Conservation (phyloP, 768 basidiomycete species). For the Neoboletus subvelutipes region DNA sequence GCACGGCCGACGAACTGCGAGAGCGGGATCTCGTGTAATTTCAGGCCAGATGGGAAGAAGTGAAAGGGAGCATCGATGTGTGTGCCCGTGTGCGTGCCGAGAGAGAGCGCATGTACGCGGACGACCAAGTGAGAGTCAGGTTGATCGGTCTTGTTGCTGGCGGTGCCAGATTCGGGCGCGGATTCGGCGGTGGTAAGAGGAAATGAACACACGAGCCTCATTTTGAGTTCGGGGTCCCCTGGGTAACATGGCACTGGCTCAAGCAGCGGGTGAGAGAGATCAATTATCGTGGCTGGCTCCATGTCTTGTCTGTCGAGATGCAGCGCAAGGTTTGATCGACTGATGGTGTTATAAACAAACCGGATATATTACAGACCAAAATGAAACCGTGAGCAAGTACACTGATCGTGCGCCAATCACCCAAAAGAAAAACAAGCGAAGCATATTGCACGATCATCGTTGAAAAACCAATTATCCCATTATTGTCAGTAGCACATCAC, state of each 20-base stretch:
- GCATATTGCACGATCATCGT: not conserved
- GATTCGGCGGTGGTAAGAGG: constrained; percentile 6
- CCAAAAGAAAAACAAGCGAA: not conserved
- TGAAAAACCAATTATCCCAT: not conserved
- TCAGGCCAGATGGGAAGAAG: constrained; percentile 56
- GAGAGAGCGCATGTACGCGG: constrained; percentile 39
- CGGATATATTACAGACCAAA: too few species aligned
- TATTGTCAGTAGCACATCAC: not conserved
- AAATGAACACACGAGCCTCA: constrained; percentile 17
- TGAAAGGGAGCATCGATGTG: constrained; percentile 81
- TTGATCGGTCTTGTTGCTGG: constrained; percentile 7
- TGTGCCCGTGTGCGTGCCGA: constrained; percentile 75
- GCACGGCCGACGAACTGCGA: constrained; percentile 54
- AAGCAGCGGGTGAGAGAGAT: constrained; percentile 28
- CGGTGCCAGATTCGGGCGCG: constrained; percentile 7
- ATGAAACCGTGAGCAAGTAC: not conserved
- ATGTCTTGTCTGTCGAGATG: constrained; percentile 5
- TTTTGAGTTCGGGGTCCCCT: constrained; percentile 28
- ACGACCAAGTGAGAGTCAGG: constrained; percentile 14
- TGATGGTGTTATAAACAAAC: not conserved
- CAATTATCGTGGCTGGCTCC: constrained; percentile 18
- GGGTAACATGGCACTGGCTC: constrained; percentile 28
- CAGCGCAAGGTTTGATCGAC: not conserved
- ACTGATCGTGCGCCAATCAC: not conserved
- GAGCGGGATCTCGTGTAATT: constrained; percentile 59